phyloP scores from a whole-genome alignment of 2,329 filamentous ascomycete species.

The Curvularia spicifera region DNA sequence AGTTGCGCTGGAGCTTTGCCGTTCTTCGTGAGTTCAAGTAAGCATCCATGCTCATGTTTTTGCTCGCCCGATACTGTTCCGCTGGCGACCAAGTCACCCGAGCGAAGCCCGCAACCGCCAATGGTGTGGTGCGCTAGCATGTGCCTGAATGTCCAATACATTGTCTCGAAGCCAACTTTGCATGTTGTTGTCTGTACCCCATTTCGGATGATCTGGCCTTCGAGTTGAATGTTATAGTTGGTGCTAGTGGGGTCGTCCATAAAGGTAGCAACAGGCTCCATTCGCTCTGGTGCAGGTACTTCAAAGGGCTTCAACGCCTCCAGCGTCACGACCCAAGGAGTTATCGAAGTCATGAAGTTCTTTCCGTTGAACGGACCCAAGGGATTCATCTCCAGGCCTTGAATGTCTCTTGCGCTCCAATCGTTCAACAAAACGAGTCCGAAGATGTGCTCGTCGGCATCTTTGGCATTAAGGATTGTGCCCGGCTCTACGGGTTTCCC shows the following conservation, averaged over 20 bases:
- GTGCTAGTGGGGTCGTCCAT: slow-evolving; percentile 32
- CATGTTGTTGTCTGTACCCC: slow-evolving; percentile 31
- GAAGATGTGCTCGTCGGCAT: slow-evolving; percentile 64
- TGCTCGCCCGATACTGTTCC: slow-evolving; percentile 53
- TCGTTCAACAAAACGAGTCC: slow-evolving; percentile 69
- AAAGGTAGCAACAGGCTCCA: slow-evolving; percentile 31
- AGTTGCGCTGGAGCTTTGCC: slow-evolving; percentile 40
- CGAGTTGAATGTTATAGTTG: slow-evolving; percentile 37
- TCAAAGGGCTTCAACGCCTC: slow-evolving; percentile 60
- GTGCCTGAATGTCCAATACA: slow-evolving; percentile 57
- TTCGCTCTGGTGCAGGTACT: slow-evolving; percentile 29
- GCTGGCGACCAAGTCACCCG: slow-evolving; percentile 54
- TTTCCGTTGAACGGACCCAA: slow-evolving; percentile 68
- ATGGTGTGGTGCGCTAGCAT: slow-evolving; percentile 54
- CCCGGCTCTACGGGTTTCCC: slow-evolving; percentile 51
- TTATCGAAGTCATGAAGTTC: slow-evolving; percentile 65
- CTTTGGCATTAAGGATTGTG: slow-evolving; percentile 47
- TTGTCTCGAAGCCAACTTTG: slow-evolving; percentile 45
- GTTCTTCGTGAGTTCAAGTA: slow-evolving; percentile 52
- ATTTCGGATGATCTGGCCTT: slow-evolving; percentile 30
- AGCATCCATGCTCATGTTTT: slow-evolving; percentile 50
- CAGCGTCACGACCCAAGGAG: slow-evolving; percentile 66
- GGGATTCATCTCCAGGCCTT: slow-evolving; percentile 66
- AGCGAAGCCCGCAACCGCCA: slow-evolving; percentile 51
- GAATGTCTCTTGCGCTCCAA: slow-evolving; percentile 68